Evolutionary conservation across 805 yeast genomes (phyloP).

Genomic region (Schizosaccharomyces lindneri): DNA sequence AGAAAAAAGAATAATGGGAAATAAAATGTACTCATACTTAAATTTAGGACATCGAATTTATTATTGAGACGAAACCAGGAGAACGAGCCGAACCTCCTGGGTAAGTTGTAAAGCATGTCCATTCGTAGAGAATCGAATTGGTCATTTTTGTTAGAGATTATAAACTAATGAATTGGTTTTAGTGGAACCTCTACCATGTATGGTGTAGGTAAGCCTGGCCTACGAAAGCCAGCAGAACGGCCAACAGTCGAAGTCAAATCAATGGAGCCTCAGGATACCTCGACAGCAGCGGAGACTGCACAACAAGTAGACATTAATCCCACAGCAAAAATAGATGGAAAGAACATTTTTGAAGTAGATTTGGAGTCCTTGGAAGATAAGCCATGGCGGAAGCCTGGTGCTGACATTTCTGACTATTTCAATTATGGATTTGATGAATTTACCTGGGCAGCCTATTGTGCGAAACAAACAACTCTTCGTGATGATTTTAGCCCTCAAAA

Average conservation of each 20-base stretch:
- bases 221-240: slow-evolving; percentile 9
- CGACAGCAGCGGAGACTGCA: slow-evolving; percentile 9
- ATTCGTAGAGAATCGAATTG: not conserved
- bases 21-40: not conserved
- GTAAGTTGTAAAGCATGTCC: slow-evolving; percentile 1
- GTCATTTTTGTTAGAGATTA: no score
- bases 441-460: slow-evolving; percentile 82
- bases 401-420: slow-evolving; percentile 81
- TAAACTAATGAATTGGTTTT: slow-evolving; percentile 11
- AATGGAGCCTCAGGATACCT: slow-evolving; percentile 8
- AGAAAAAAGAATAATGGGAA: slow-evolving; percentile 12
- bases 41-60: slow-evolving; percentile 53
- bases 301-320: slow-evolving; percentile 41
- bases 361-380: slow-evolving; percentile 67
- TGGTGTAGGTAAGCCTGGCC: slow-evolving; percentile 4
- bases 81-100: slow-evolving; percentile 12
- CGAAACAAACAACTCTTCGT: slow-evolving; percentile 60
- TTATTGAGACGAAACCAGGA: slow-evolving; percentile 27
- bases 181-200: not conserved
- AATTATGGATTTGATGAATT: slow-evolving; percentile 91
- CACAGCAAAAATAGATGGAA: slow-evolving; percentile 52
- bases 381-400: slow-evolving; percentile 97
- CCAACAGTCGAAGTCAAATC: slow-evolving; percentile 8
- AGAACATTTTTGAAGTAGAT: slow-evolving; percentile 58
- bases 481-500: slow-evolving; percentile 66